Evolutionary conservation across 495 filamentous ascomycete species (phyloP), one percentile per base, ranked within the genome.

Genomic region (Aspergillus wentii): DNA sequence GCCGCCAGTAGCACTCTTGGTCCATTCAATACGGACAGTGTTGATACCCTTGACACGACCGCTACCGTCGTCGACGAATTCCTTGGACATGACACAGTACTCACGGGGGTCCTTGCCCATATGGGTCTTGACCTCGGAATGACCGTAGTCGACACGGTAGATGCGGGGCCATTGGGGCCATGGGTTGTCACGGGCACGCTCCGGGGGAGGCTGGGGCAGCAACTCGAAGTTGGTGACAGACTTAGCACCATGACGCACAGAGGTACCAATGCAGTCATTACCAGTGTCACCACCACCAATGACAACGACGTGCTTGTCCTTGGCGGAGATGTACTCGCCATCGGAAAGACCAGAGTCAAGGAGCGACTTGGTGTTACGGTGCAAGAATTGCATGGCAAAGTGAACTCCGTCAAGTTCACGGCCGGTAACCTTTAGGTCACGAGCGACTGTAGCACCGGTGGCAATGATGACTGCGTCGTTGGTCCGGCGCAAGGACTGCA

Each of bases 151-250:
- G 30, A 97, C 82, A 54, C 92, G 88, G 75, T 97, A 97, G 64
- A 99, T 92, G 53, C 91, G 86, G 16, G 92, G 92, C 92, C 92
- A 99, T 67, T 97, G 94, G 1, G 92, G 92, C 92, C 92, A 99
- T 33, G 92, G 92, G 74, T 99, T 99, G 66, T 97, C 92, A 43
- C 85, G 80, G 41, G 88, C 90, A 61, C 92, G 89, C 75, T 95
- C 85, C 48, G 86, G 79, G 8, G 90, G 91, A 49, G 94, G 92
- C 60, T 96, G 88, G 17, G 92, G 92, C 27, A 99, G 79, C 17
- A 99, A 74, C 71, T 99, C 92, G 51, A 99, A 97, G 77, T 99
- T 99, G 62, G 83, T 83, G 41, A 99, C 88, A 2, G 86, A 94
- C 64, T 92, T 95, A 48, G 92, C 92, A 38, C 92, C 92, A 59